Base-by-base conservation (phyloP, 1,284 basidiomycete genomes). In the Kalmanozyma brasiliensis region DNA sequence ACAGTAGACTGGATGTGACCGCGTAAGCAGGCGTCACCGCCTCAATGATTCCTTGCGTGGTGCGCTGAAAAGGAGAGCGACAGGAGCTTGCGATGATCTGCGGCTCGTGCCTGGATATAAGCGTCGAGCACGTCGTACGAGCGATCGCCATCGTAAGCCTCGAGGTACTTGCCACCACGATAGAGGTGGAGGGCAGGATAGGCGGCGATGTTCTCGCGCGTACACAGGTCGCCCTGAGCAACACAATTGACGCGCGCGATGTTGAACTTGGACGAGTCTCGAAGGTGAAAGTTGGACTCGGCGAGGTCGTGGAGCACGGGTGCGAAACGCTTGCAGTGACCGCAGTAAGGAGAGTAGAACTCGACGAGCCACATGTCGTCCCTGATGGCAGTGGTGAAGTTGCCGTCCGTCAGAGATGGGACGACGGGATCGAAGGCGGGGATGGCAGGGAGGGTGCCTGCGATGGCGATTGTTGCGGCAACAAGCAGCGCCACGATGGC, bases 221-320 rank as follows among this genome's bases (percentile, higher is more conserved):
- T 32, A 43, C 80, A 82, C 13, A 82, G 63, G 35, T 74, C 71
- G 41, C 51, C 53, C 32, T 73, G 66, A 2, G 71, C 63, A n/a
- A 63, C 49, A 45, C 79, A 81, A 53, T 81, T 68, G 47, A 81
- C 76, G 32, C 77, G 70, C 11, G 77, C 77, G 34, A 81, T 60
- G 41, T 64, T 65, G 32, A 79, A 70, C 22, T 78, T 63, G 30
- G 72, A 75, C 23, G 67, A 70, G 37, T 70, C 67, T 16, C 61
- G 30, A 35, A 70, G 58, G 33, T 70, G 67, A 13, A 43, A 35
- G 3, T 61, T 69, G 14, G 74, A 67, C 36, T 83, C 80, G 2
- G 83, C 84, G 1, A 97, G 85, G 45, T 89, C 84, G 40, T 87
- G 85, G 92, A 94, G 98, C 30, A 89, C 93, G 0, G 94, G 91